Conservation (phyloP, 75 land plant genomes). For the Azolla pinnata region DNA sequence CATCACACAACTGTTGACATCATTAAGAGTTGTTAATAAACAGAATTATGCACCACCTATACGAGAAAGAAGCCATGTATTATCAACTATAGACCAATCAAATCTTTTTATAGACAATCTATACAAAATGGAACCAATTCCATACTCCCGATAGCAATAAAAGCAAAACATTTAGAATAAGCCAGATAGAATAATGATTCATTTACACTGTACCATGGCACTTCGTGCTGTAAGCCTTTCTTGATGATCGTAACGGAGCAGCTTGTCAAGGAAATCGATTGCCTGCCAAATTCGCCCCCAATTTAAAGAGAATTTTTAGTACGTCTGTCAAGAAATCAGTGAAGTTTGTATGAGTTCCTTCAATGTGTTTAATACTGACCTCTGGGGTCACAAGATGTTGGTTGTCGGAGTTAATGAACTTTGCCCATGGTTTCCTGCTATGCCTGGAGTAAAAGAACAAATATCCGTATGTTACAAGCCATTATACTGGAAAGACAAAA, state of each 20-base stretch:
- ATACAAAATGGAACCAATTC: neutral
- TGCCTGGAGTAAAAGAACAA: no score
- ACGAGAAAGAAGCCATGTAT: neutral
- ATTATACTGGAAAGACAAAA: no score
- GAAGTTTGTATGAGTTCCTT: neutral
- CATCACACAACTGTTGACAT: neutral
- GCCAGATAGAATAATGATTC: no score
- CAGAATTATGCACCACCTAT: neutral
- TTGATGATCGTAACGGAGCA: constrained; percentile 80
- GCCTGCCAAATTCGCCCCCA: constrained; percentile 33
- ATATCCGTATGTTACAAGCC: no score
- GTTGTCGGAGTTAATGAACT: constrained; percentile 65
- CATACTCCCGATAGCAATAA: neutral
- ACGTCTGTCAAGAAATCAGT: neutral
- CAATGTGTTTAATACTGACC: constrained; percentile 28
- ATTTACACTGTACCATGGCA: constrained; percentile 52
- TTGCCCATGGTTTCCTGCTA: constrained; percentile 78
- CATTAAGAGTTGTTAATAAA: neutral
- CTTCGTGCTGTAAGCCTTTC: constrained; percentile 82
- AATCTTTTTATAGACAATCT: no score
- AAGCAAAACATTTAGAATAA: no score
- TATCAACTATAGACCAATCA: no score
- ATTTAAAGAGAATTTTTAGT: neutral
- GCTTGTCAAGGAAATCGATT: constrained; percentile 72
- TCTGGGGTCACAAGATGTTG: constrained; percentile 75